Percentiles rank a stretch among this genome's conserved stretches.
Evolutionary conservation across 305 asterid species (phyloP).

Genomic region (Fraxinus angustifolia): DNA sequence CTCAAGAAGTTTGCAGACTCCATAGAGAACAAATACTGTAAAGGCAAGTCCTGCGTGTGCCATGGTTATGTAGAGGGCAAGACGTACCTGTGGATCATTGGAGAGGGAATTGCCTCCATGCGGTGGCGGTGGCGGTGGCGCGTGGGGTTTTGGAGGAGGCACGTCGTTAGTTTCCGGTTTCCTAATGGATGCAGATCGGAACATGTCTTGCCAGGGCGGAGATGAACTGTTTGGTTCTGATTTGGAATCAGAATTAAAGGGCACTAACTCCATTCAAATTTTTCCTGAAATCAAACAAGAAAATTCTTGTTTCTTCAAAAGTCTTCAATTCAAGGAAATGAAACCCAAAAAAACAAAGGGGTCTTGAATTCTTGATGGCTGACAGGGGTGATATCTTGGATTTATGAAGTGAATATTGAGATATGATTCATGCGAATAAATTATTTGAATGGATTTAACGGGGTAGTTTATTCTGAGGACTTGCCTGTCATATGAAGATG

Average conservation of each 20-base stretch:
- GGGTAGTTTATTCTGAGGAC: background rate
- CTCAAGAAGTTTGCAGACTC: constrained; percentile 70
- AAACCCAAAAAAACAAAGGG: background rate
- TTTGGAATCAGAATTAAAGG: constrained; percentile 56
- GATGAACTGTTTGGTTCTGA: constrained; percentile 38
- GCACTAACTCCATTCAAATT: constrained; percentile 52
- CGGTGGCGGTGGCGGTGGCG: constrained; percentile 8
- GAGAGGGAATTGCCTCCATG: constrained; percentile 35
- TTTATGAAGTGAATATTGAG: background rate
- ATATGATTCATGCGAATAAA: background rate
- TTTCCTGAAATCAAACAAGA: background rate
- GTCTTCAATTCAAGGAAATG: background rate
- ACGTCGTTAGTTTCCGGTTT: constrained; percentile 50
- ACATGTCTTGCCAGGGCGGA: constrained; percentile 93
- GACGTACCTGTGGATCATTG: constrained; percentile 82
- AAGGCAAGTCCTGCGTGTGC: constrained; percentile 89
- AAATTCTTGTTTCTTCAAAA: background rate
- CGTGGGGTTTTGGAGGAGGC: constrained; percentile 27
- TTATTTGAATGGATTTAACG: background rate
- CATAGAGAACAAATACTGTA: constrained; percentile 57
- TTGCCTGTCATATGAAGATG: background rate
- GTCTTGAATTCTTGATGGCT: background rate
- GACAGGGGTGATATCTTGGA: background rate
- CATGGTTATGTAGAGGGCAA: constrained; percentile 92
- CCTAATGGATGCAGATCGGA: constrained; percentile 80